Base-by-base conservation (phyloP, 2,329 filamentous ascomycete species). In the Aspergillus hiratsukae region DNA sequence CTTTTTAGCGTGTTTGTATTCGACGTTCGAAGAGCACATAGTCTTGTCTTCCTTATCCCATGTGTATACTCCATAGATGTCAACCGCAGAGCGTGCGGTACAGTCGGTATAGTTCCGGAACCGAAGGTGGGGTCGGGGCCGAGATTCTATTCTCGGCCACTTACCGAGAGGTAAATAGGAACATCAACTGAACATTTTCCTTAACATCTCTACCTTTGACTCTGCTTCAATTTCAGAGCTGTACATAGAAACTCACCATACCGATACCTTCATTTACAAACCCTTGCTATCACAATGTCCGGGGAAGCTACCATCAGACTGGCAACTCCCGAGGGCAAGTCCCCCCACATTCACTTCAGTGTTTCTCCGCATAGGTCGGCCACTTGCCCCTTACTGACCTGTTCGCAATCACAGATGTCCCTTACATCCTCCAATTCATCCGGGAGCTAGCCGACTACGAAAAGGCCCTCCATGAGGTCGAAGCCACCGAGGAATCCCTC, bases 381-480 rank as follows among this genome's bases (percentile, higher is more conserved):
- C 31, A 17, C 14, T 14, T 21, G 19, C 35, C 8, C 25, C 9
- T 48, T 37, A 55, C 52, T 52, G 27, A 56, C 41, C 17, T n/a
- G 45, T 14, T 8, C 54, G 37, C 17, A 10, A 25, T 10, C 45
- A 29, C 62, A 96, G 93, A 97, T 68, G 84, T 95, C 56, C 83
- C 87, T 25, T 79, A 80, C n/a, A 96, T 97, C 72, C 84, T 96
- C 27, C 76, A 80, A 63, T 81, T 97, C 68, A 91, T 97, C 75
- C 83, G 85, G 54, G 93, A 91, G 69, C 86, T 97, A 8, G 93
- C 93, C 64, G 84, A 87, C 65, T 96, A 97, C 78, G 91, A 97
- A 73, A 86, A 93, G 28, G 88, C 89, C 67, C 78, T 87, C 2
- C 78, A 87, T 64, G 78, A 80, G 62, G 91, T 96, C 62, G 81